Conservation (phyloP, 2,329 filamentous ascomycete species). For the Diaporthe citriasiana region DNA sequence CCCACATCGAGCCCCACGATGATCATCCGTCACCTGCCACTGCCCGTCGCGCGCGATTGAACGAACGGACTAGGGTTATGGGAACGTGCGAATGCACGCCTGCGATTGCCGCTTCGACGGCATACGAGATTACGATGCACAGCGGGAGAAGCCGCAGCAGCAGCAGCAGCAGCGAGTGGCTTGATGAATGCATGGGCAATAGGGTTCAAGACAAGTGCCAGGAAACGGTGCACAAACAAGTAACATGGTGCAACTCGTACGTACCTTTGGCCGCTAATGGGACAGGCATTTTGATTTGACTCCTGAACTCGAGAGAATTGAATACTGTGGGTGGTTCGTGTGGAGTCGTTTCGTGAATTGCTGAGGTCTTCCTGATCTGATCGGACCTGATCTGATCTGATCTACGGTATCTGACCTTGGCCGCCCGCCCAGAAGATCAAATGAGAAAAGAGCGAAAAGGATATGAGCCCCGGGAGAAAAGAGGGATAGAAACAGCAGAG, state of each 20-base stretch:
- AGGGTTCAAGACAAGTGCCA: not conserved
- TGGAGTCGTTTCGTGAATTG: not conserved
- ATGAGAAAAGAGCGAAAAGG: conserved; percentile 20
- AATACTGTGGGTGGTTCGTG: not conserved
- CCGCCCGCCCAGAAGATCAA: not conserved
- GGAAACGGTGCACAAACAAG: conserved; percentile 13
- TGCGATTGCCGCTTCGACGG: not conserved
- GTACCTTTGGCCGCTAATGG: conserved; percentile 56
- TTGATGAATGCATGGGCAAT: conserved; percentile 11
- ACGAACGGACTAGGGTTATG: not conserved
- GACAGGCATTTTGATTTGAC: conserved; percentile 51
- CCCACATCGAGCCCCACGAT: conserved; percentile 36
- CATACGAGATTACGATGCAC: conserved; percentile 30
- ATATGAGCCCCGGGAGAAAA: not conserved
- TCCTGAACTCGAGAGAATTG: not conserved
- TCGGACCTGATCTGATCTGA: conserved; percentile 1
- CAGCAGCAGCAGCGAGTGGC: not conserved
- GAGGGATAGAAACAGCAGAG: not conserved
- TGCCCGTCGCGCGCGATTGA: not conserved
- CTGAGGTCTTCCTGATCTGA: conserved; percentile 8
- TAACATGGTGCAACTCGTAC: conserved; percentile 41
- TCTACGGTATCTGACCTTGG: not conserved
- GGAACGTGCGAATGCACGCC: not conserved
- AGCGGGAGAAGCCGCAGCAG: not conserved
- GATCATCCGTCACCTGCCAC: conserved; percentile 19